Evolutionary conservation across 1,284 basidiomycete species (phyloP).

Genomic region (Wallemia hederae): DNA sequence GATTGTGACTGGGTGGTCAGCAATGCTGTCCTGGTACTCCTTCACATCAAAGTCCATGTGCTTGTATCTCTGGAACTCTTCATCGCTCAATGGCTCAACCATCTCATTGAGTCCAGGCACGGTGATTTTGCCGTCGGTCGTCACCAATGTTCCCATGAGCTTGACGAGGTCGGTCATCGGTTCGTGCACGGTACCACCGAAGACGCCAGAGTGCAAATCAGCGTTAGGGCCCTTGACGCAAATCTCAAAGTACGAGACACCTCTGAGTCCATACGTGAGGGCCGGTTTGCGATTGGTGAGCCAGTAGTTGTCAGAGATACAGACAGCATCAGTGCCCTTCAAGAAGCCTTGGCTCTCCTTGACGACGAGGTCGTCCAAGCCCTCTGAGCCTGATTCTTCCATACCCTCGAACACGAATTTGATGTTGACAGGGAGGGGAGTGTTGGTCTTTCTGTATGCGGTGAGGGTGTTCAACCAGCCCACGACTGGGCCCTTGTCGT

Average conservation of each 20-base stretch:
- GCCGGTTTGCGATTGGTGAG: conserved; percentile 10
- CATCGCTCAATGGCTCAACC: conserved; percentile 41
- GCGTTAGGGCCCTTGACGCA: conserved; percentile 53
- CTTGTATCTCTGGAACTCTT: conserved; percentile 46
- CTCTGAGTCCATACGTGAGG: conserved; percentile 30
- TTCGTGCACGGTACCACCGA: conserved; percentile 65
- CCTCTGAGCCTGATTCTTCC: conserved; percentile 88
- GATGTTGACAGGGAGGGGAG: conserved; percentile 73
- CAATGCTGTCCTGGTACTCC: conserved; percentile 55
- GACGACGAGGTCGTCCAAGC: conserved; percentile 66
- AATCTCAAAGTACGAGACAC: conserved; percentile 66
- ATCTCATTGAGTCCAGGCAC: conserved; percentile 75
- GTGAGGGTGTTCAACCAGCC: conserved; percentile 90
- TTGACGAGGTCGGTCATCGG: conserved; percentile 12
- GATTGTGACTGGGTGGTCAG: conserved; percentile 37
- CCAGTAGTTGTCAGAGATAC: conserved; percentile 30
- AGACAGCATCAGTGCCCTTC: conserved; percentile 70
- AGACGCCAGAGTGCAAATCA: conserved; percentile 77
- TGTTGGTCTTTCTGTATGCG: conserved; percentile 41
- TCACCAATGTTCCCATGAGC: conserved; percentile 38
- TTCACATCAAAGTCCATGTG: conserved; percentile 35
- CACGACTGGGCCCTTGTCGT: conserved; percentile 54
- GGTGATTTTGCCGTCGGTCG: conserved; percentile 51
- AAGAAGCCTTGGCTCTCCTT: conserved; percentile 61
- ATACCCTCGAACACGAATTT: conserved; percentile 86